Evolutionary conservation across 2,329 filamentous ascomycete genomes (phyloP), one percentile per base, ranked within the genome.

Genomic region (Fusarium sulawesiense): DNA sequence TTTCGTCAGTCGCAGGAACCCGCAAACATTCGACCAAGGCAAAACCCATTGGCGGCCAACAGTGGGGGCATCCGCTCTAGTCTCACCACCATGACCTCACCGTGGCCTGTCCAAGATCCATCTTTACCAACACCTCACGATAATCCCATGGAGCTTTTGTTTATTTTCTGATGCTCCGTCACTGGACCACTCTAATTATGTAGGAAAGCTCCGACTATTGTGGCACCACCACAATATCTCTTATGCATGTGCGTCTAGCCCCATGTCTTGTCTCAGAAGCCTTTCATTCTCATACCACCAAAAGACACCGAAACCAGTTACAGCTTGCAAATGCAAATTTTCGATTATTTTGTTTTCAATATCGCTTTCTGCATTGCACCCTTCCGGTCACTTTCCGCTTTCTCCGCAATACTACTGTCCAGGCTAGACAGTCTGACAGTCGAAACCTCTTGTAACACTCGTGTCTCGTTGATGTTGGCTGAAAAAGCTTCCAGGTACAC

Each of bases 71-170:
- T 30, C 12, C 41, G 47, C 54, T 50, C 27, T 25, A 18, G 65
- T 73, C 70, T 73, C 58, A 73, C 70, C 70, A 73, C 70, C 70
- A 73, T 73, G 70, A 73, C 70, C 70, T 73, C 70, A 73, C 60
- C 58, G 60, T 71, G 67, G 70, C 29, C 66, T 60, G 56, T 63
- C 48, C 62, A 40, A 30, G 46, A 56, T 57, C 25, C 42, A 64
- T 49, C 41, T 48, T 48, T 34, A 49, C 6, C 30, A 20, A 32
- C 55, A 34, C 34, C 34, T 37, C 34, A 37, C 30, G 30, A 37
- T n/a, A 37, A 37, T 37, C 10, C 18, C 18, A 37, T 37, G 34
- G 34, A n/a, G 34, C 18, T 37, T 57, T 40, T 56, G 27, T 51
- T 49, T 45, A 20, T 32, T 60, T 47, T 20, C 49, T 40, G 14